These are phyloP conservation scores for Amyloporia xantha DNA, from an alignment of 768 basidiomycete species.

Conservation along the genomic window DNA sequence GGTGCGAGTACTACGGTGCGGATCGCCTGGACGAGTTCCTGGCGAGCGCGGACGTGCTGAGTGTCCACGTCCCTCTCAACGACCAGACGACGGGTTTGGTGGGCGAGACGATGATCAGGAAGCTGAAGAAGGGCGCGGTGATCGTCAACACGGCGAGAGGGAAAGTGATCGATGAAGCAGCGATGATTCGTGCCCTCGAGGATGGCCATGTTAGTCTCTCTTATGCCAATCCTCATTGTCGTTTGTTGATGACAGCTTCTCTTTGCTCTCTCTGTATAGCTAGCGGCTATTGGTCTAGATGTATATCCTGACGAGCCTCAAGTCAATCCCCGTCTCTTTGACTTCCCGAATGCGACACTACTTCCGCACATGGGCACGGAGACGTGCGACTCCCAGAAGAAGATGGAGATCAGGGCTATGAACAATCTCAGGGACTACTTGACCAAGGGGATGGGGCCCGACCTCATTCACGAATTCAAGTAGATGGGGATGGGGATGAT, in stretches of 20 bases:
- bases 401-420: constrained; percentile 84
- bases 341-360: constrained; percentile 78
- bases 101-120: constrained; percentile 67
- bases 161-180: constrained; percentile 83
- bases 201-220: constrained; percentile 73
- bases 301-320: constrained; percentile 83
- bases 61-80: constrained; percentile 78
- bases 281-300: constrained; percentile 76
- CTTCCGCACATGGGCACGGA: constrained; percentile 93
- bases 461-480: constrained; percentile 54
- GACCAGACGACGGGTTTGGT: constrained; percentile 68
- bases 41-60: constrained; percentile 70
- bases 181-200: constrained; percentile 78
- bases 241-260: no score
- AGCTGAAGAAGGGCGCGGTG: constrained; percentile 70
- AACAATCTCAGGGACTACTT: constrained; percentile 71
- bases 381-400: constrained; percentile 70
- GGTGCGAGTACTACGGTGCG: constrained; percentile 67
- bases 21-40: constrained; percentile 59
- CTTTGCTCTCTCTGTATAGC: no score
- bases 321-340: constrained; percentile 70
- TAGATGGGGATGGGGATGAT: neutral
- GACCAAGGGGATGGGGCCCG: constrained; percentile 53
- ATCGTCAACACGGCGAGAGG: constrained; percentile 90
- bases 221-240: constrained; percentile 6